A percentile compares a stretch with the other conserved stretches of the same genome.
phyloP scores from a whole-genome alignment of 768 basidiomycete species.

The Exidia glandulosa region DNA sequence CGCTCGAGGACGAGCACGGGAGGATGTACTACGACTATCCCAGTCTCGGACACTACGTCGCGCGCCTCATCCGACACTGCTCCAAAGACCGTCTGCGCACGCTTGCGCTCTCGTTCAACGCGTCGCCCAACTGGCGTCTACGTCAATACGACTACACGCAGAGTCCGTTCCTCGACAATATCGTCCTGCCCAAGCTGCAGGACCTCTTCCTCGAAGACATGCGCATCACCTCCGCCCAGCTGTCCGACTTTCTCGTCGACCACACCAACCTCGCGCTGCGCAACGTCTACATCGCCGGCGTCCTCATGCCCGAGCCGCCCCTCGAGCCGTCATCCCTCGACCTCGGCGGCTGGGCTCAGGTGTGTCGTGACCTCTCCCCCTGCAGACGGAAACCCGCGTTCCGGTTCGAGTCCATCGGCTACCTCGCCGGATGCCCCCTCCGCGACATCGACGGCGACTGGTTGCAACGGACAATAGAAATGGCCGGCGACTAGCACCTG shows the following conservation, averaged over 20 bases:
- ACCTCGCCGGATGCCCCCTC: neutral
- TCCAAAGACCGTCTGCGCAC: neutral
- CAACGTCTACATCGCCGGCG: neutral
- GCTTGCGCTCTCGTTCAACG: neutral
- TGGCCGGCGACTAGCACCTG: too few species aligned
- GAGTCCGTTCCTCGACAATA: neutral
- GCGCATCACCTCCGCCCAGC: neutral
- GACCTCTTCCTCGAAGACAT: neutral
- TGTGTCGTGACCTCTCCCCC: neutral
- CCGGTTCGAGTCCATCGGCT: neutral
- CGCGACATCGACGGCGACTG: neutral
- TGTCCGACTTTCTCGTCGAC: neutral
- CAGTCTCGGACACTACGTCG: neutral
- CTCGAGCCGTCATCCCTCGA: neutral
- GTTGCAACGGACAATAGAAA: neutral
- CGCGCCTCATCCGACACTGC: neutral
- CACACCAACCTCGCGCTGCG: neutral
- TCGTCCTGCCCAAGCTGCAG: neutral
- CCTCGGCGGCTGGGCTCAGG: neutral
- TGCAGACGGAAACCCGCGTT: neutral
- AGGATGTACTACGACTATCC: neutral
- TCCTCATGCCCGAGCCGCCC: neutral
- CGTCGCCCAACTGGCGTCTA: neutral
- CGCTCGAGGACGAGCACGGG: neutral
- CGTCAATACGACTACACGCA: neutral